Evolutionary conservation across 208 protist genomes (phyloP), one percentile per base, ranked within the genome.

Genomic region (Leptomonas pyrrhocoris): DNA sequence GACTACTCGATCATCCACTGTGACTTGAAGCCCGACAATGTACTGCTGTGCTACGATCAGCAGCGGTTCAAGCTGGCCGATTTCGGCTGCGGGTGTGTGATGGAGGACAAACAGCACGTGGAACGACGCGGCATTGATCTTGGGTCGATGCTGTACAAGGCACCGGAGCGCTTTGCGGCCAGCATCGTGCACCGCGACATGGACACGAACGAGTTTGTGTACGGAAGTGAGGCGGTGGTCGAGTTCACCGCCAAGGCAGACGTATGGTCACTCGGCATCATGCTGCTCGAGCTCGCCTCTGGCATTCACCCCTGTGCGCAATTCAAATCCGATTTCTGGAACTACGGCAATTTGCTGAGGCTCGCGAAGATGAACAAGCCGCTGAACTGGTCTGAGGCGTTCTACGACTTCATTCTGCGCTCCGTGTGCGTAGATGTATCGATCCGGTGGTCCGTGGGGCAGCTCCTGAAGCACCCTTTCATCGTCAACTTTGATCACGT

Each of bases 11-110:
- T 98, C 68, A 91, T 98, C 11, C 98, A 99, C 81, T 98, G 96
- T 64, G 98, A 99, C 76, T 60, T 99, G 19, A 99, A 99, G 79
- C 98, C 97, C 0, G 96, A 97, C 57, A 99, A 99, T 82, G 85
- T 99, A 21, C 84, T 99, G 15, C 73, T 95, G 31, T 76, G 79
- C 63, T 93, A 83, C 66, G 85, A 93, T 60, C 76, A 79, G 58
- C 54, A 67, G 58, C 57, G 63, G 55, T 95, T 97, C 79, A 95
- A 95, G 69, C 50, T 97, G 21, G 85, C 84, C 27, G 93, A 97
- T 72, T 97, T 97, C 79, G 93, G 93, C 3, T 95, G 90, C 64
- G 83, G 87, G 25, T 88, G 81, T 49, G 83, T 86, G 34, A 90
- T 95, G 72, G 80, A 94, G 68, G 46, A 62, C 30, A 40, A 56